phyloP scores from a whole-genome alignment of 2,329 filamentous ascomycete genomes.

The Penicillium capsulatum region DNA sequence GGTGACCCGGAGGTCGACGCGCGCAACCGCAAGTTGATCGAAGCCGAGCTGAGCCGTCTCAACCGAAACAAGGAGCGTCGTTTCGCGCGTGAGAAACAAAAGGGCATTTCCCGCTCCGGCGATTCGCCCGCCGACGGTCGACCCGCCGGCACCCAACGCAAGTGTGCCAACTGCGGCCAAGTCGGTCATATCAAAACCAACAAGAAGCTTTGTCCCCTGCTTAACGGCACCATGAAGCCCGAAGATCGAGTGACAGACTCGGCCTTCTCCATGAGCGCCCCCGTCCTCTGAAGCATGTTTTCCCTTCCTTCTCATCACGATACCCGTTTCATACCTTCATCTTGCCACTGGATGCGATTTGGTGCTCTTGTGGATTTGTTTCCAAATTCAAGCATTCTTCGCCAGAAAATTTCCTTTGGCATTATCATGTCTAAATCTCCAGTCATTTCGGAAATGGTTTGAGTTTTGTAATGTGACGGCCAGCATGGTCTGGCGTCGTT shows the following conservation, averaged over 20 bases:
- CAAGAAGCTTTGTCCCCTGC: slow-evolving; percentile 89
- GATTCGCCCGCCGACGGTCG: slow-evolving; percentile 55
- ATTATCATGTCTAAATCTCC: too few relatives aligned
- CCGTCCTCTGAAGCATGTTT: slow-evolving; percentile 26
- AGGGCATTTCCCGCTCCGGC: slow-evolving; percentile 54
- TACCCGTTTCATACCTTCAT: too few relatives aligned
- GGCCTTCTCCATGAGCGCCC: slow-evolving; percentile 47
- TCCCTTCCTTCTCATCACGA: too few relatives aligned
- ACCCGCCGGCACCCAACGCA: slow-evolving; percentile 64
- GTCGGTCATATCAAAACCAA: slow-evolving; percentile 98
- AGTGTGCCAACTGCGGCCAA: slow-evolving; percentile 96
- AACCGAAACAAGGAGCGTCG: slow-evolving; percentile 88
- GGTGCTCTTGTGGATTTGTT: too few relatives aligned
- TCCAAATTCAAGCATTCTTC: too few relatives aligned
- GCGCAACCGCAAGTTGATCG: slow-evolving; percentile 59
- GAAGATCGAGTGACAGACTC: slow-evolving; percentile 46
- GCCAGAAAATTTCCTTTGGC: too few relatives aligned
- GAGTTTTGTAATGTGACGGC: slow-evolving; percentile 1
- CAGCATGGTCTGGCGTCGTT: slow-evolving; percentile 2
- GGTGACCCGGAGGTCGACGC: slow-evolving; percentile 64
- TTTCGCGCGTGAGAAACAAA: slow-evolving; percentile 85
- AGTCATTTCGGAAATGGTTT: too few relatives aligned
- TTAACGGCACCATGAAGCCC: slow-evolving; percentile 74
- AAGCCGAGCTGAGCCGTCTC: slow-evolving; percentile 74
- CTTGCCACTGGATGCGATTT: too few relatives aligned